Base-by-base conservation (phyloP, 768 basidiomycete species). In the Cantharellus anzutake region DNA sequence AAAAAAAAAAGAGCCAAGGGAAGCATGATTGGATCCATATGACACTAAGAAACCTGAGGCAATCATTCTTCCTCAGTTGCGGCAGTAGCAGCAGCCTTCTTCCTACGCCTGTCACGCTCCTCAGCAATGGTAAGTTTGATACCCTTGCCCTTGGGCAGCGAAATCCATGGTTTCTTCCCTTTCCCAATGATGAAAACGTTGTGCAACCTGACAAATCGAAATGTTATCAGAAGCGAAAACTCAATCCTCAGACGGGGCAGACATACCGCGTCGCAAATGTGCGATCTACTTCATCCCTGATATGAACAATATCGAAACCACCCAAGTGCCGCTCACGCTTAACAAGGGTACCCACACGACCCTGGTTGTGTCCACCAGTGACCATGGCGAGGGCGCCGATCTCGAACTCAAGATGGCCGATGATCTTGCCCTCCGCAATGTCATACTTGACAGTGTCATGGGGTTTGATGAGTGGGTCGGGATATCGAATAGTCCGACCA, bases 321-420 rank as follows among this genome's bases (percentile, higher is more conserved):
- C 96, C 96, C 65, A 89, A 75, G 73, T 98, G 96, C 77, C 91
- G 91, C 79, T 98, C 96, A 66, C 86, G 81, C 76, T 94, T 89
- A 58, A 90, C 82, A 68, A 99, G 96, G 64, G 91, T 81, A 76
- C 96, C 96, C 60, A 83, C 86, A 75, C 96, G 83, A 65, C 96
- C 96, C 91, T 97, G 97, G 84, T 98, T 99, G 71, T 94, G 91
- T 64, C 96, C 96, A 70, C 96, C 96, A 63, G 96, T 99, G 75
- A 96, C 80, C 79, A 94, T 89, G 72, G 88, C 90, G 64, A 94
- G 81, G 78, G 97, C 96, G 62, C 94, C 93, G 48, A 88, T 89
- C 70, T 98, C 96, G 71, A 98, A 99, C 73, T 90, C 86, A 71
- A 94, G 84, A 69, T 80, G 88, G 69, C 93, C 75, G 62, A 68